Evolutionary conservation across 2,329 filamentous ascomycete species (phyloP).

Genomic region (Hypoxylon sp.): DNA sequence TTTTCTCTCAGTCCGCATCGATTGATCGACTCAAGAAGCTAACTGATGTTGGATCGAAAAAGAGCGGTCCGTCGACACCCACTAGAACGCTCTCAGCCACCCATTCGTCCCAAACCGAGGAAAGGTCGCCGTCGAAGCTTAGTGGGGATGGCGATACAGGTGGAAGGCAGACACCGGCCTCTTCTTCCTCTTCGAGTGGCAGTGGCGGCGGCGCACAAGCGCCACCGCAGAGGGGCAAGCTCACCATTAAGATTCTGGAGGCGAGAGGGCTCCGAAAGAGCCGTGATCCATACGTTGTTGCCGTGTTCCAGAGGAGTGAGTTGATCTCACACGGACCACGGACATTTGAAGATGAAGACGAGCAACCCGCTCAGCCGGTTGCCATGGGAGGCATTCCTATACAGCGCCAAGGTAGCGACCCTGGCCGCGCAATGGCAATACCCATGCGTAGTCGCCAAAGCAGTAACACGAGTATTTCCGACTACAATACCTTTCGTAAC

Average conservation of each 20-base stretch:
- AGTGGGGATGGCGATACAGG: slow-evolving; percentile 62
- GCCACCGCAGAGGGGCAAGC: slow-evolving; percentile 83
- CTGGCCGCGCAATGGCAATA: slow-evolving; percentile 89
- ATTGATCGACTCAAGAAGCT: slow-evolving; percentile 84
- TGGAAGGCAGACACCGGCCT: slow-evolving; percentile 68
- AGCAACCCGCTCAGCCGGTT: slow-evolving; percentile 63
- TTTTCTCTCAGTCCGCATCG: slow-evolving; percentile 71
- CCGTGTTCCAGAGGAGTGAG: slow-evolving; percentile 96
- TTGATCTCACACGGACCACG: slow-evolving; percentile 91
- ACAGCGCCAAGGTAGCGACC: slow-evolving; percentile 82
- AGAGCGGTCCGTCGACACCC: slow-evolving; percentile 94
- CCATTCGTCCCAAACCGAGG: slow-evolving; percentile 64
- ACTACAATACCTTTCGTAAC: slow-evolving; percentile 73
- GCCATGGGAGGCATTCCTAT: slow-evolving; percentile 71
- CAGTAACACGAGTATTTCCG: slow-evolving; percentile 88
- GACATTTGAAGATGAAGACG: slow-evolving; percentile 72
- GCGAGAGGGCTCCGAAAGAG: slow-evolving; percentile 85
- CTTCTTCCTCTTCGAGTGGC: slow-evolving; percentile 54
- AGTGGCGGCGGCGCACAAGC: slow-evolving; percentile 68
- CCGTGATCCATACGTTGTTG: slow-evolving; percentile 93
- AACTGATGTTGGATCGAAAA: slow-evolving; percentile 84
- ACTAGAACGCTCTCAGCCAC: slow-evolving; percentile 84
- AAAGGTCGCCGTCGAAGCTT: slow-evolving; percentile 51
- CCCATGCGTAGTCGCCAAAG: slow-evolving; percentile 98
- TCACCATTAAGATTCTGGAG: slow-evolving; percentile 90